Base-by-base conservation (phyloP, 164 flowering plant species). In the Saururus chinensis region DNA sequence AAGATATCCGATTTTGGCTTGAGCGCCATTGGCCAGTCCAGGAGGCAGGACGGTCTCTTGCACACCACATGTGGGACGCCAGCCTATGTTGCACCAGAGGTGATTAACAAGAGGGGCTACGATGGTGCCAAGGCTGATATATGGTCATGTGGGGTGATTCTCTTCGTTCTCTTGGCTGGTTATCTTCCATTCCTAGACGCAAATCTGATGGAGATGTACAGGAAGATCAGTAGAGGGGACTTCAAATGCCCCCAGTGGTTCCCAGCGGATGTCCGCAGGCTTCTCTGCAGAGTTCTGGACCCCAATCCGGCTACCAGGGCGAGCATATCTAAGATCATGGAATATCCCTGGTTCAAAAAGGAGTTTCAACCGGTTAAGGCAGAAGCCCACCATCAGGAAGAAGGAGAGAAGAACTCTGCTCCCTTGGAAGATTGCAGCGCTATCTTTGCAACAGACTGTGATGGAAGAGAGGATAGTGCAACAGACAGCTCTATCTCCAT, bases 11-110 rank as follows among this genome's bases (percentile, higher is more conserved):
- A 76, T 60, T 74, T 74, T 55, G 80, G 80, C 19, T 62, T 76
- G 21, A 68, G 75, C 42, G 75, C 80, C 9, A 48, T 76, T 16
- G 25, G 40, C 9, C 77, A 68, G 21, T 74, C 72, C 0, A 23
- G 58, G 45, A 35, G 69, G 25, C 53, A 76, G 20, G 80, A 74
- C 41, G 80, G 80, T 1, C 77, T 76, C 19, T 75, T 76, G 17
- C 77, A 76, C 55, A 76, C 80, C 0, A 66, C 62, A 1, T 76
- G 80, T 40, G 80, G 80, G n/a, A 76, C 80, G 1, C 80, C 80
- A 4, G 80, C 80, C 6, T 76, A 76, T 21, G 75, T 73, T 5
- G 75, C 80, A 14, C 76, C 80, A 0, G 77, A 76, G 57, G 64
- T 76, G 37, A 71, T 76, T 12, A 68, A 62, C 52, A 70, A 69